Conservation (phyloP, 208 protist species). For the Acanthamoeba royreba region DNA sequence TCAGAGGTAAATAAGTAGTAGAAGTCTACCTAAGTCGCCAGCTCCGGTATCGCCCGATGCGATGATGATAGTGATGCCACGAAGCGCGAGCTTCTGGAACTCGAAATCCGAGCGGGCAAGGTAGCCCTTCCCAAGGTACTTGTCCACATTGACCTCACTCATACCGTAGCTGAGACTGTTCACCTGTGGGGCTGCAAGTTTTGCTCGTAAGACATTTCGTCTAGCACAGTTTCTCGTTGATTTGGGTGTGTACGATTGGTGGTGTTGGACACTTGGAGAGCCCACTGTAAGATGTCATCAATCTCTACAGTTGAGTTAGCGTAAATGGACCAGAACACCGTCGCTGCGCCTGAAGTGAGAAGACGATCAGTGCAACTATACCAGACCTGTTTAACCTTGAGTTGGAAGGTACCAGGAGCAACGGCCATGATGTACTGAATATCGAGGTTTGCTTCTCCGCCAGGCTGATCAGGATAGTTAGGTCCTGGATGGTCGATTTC, state of each 20-base stretch:
- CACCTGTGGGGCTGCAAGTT: background rate
- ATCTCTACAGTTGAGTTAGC: background rate
- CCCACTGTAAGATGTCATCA: background rate
- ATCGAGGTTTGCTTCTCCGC: background rate
- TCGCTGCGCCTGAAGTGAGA: conserved; percentile 17
- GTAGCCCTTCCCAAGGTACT: conserved; percentile 1
- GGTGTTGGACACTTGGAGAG: background rate
- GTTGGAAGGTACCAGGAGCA: too few species aligned
- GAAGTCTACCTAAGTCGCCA: background rate
- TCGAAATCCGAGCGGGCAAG: background rate
- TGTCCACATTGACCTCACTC: conserved; percentile 31
- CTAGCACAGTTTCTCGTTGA: too few species aligned
- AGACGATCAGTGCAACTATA: too few species aligned
- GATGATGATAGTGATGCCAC: conserved; percentile 55
- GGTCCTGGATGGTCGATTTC: too few species aligned
- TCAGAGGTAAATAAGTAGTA: background rate
- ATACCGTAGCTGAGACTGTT: conserved; percentile 41
- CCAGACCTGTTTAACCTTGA: too few species aligned
- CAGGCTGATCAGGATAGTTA: too few species aligned
- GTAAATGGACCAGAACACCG: conserved; percentile 50
- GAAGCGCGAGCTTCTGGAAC: background rate
- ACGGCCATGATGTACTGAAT: background rate
- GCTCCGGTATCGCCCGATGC: conserved; percentile 65
- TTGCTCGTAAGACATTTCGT: too few species aligned
- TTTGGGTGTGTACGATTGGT: background rate